phyloP scores from a whole-genome alignment of 805 yeast species.

The Candida cerambycidarum region DNA sequence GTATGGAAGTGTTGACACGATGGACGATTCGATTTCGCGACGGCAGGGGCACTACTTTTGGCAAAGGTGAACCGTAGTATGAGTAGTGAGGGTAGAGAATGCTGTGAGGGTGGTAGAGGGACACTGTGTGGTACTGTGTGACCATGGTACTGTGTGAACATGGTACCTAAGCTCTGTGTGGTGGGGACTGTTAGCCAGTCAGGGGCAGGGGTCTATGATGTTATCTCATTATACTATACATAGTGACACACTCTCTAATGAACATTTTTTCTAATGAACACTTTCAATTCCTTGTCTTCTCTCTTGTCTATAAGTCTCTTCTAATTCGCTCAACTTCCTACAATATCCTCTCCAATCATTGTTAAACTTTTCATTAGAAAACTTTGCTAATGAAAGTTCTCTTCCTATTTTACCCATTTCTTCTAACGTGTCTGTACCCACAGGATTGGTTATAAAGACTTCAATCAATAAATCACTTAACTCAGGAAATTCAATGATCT shows the following conservation, averaged over 20 bases:
- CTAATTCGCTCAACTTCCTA: constrained; percentile 10
- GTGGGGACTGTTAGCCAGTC: too few species aligned
- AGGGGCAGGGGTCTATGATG: too few species aligned
- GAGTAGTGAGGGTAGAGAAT: too few species aligned
- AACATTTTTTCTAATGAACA: neutral
- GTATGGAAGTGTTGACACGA: constrained; percentile 6
- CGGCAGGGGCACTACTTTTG: constrained; percentile 1
- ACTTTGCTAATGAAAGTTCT: constrained; percentile 48
- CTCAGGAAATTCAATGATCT: constrained; percentile 32
- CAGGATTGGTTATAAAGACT: constrained; percentile 37
- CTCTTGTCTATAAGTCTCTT: constrained; percentile 23
- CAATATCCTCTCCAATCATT: constrained; percentile 47
- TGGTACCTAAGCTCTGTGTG: too few species aligned
- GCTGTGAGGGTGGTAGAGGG: too few species aligned
- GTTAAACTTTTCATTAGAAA: constrained; percentile 61
- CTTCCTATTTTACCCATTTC: constrained; percentile 48
- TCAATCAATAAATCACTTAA: constrained; percentile 50
- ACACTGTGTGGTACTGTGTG: too few species aligned
- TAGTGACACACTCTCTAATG: too few species aligned
- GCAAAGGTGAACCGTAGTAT: too few species aligned
- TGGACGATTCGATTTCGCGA: constrained; percentile 8
- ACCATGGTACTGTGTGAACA: too few species aligned
- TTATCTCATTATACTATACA: too few species aligned
- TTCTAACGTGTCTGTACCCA: constrained; percentile 31
- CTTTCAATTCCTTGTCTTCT: constrained; percentile 25